Base-by-base conservation (phyloP, 2,329 filamentous ascomycete species). In the Claviceps paspali region DNA sequence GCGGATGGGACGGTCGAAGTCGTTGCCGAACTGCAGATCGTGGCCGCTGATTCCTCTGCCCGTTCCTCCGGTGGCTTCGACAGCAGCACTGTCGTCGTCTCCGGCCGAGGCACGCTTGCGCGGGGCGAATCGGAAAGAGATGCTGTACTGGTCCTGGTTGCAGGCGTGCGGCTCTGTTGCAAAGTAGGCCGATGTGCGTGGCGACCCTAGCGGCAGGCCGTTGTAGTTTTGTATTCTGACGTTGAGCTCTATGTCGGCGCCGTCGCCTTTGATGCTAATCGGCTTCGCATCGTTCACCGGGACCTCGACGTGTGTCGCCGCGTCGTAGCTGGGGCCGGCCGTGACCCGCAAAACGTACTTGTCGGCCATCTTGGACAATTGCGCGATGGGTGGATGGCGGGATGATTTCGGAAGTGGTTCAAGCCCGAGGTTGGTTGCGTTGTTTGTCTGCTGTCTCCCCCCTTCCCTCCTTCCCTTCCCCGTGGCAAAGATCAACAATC, bases 21-120 rank as follows among this genome's bases (percentile, higher is more conserved):
- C 86, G 56, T 96, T 96, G 29, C 88, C 91, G 49, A 94, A 94
- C 38, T 95, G 76, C 3, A 98, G 66, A 43, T 92, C 77, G 19
- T 72, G 59, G 31, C 75, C 85, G 3, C 67, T 65, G 39, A 93
- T 76, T 26, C 69, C 68, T 58, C 58, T 41, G n/a, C 17, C 5
- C 5, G 39, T 21, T 5, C 45, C 41, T 3, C 45, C 43, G 1
- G 41, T 42, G 8, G 18, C 5, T 3, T 46, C 43, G 1, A 42
- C 42, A 9, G 18, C 5, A n/a, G 18, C 3, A 21, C 33, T 2
- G 45, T 41, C n/a, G 9, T 11, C 15, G 23, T 42, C 14, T n/a
- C 41, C 32, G 23, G 27, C 27, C 15, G 37, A 22, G 8, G 42
- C 31, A 36, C 51, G 52, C 35, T 51, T 53, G 49, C 82, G 83